These are phyloP conservation scores for Sarocladiaceae sp. DNA, from an alignment of 2,329 filamentous ascomycete species.

Conservation along the genomic window DNA sequence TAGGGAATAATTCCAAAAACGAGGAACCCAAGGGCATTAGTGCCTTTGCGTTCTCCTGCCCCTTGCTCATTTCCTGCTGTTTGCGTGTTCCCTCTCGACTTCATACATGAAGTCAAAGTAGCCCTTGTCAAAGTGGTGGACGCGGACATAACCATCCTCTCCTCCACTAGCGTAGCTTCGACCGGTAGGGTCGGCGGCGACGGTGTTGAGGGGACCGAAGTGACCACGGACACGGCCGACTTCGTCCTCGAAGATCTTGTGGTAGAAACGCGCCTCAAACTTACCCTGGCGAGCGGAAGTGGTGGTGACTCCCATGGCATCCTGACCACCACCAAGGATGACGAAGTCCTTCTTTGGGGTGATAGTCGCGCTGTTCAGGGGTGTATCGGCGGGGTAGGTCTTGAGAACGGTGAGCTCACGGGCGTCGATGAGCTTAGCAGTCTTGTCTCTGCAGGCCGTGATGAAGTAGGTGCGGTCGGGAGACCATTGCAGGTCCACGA, in stretches of 20 bases:
- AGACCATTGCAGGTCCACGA: slow-evolving; percentile 94
- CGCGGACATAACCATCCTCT: slow-evolving; percentile 96
- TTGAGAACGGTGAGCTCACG: slow-evolving; percentile 88
- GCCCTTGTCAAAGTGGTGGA: slow-evolving; percentile 97
- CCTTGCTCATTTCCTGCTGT: slow-evolving; percentile 32
- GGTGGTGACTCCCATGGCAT: slow-evolving; percentile 97
- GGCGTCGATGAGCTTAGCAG: slow-evolving; percentile 82
- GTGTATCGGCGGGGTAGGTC: slow-evolving; percentile 86
- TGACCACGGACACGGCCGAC: slow-evolving; percentile 95
- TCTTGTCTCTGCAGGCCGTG: slow-evolving; percentile 97
- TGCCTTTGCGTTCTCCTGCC: no score
- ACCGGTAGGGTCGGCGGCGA: slow-evolving; percentile 86
- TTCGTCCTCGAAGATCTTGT: slow-evolving; percentile 99
- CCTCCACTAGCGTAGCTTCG: slow-evolving; percentile 91
- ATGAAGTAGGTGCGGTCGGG: slow-evolving; percentile 95
- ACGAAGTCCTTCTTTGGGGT: slow-evolving; percentile 96
- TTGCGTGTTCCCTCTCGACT: slow-evolving; percentile 78
- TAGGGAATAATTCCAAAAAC: no score
- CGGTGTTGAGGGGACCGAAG: slow-evolving; percentile 95
- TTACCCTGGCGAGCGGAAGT: slow-evolving; percentile 93
- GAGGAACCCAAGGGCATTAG: no score
- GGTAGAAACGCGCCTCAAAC: slow-evolving; percentile 98
- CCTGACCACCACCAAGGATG: slow-evolving; percentile 95
- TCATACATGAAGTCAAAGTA: slow-evolving; percentile 99
- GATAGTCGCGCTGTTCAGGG: slow-evolving; percentile 91